phyloP scores from a whole-genome alignment of 2,329 filamentous ascomycete genomes.

The Cladophialophora carrionii region DNA sequence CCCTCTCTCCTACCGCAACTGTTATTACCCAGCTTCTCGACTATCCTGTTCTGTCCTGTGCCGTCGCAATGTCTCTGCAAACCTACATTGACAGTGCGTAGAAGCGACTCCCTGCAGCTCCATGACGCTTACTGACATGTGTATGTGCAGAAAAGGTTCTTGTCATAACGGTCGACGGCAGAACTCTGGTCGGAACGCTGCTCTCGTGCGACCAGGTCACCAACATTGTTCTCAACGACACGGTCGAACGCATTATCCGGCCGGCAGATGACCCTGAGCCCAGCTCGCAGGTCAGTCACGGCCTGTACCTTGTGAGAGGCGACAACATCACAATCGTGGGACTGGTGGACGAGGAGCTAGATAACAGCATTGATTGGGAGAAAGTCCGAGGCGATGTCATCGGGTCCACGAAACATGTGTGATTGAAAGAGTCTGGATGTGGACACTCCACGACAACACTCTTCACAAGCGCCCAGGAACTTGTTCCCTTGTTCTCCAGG shows the following conservation, averaged over 20 bases:
- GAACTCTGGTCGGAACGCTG: constrained; percentile 80
- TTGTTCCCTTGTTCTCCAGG: neutral
- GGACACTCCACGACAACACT: neutral
- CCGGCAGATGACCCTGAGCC: constrained; percentile 80
- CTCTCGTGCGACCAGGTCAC: constrained; percentile 87
- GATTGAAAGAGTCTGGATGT: constrained; percentile 16
- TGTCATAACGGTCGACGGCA: constrained; percentile 88
- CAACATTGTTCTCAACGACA: constrained; percentile 83
- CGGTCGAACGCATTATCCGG: constrained; percentile 87
- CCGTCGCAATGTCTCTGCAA: constrained; percentile 56
- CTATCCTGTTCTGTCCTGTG: neutral
- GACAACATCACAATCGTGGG: constrained; percentile 94
- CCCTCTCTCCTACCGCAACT: neutral
- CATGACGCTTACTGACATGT: constrained; percentile 29
- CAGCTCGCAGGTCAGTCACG: constrained; percentile 78
- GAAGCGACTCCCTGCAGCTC: constrained; percentile 3
- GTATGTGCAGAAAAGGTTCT: constrained; percentile 76
- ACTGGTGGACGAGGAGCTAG: constrained; percentile 84
- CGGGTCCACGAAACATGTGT: constrained; percentile 38
- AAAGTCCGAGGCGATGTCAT: constrained; percentile 61
- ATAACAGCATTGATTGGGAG: constrained; percentile 88
- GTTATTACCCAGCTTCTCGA: neutral
- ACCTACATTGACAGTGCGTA: constrained; percentile 51
- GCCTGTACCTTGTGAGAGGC: constrained; percentile 87
- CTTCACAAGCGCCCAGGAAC: neutral